Conservation (phyloP, 768 basidiomycete species). For the Lactarius sp. region DNA sequence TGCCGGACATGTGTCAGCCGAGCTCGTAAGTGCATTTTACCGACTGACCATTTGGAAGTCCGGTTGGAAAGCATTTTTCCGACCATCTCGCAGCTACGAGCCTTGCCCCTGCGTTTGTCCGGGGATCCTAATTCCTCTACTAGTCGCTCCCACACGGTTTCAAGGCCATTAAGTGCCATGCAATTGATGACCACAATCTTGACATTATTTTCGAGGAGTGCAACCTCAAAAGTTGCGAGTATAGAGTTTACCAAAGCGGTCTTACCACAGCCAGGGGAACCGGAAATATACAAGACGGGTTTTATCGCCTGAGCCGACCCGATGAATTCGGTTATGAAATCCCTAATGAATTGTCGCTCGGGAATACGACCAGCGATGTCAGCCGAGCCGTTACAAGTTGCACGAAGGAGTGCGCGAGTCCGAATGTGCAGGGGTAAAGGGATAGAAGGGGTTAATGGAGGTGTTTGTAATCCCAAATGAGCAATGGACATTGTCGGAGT, state of each 20-base stretch:
- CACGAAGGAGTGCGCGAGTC: conserved; percentile 63
- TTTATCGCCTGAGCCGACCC: conserved; percentile 30
- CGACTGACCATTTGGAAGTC: conserved; percentile 49
- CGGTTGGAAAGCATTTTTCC: conserved; percentile 41
- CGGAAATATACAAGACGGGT: conserved; percentile 79
- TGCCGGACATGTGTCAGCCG: conserved; percentile 31
- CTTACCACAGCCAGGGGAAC: conserved; percentile 90
- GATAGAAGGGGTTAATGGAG: conserved; percentile 54
- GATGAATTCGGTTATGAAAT: conserved; percentile 57
- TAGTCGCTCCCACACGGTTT: conserved; percentile 66
- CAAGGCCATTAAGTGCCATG: conserved; percentile 66
- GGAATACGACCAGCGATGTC: conserved; percentile 62
- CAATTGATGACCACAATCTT: conserved; percentile 66
- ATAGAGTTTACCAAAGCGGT: conserved; percentile 76
- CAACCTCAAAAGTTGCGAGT: conserved; percentile 39
- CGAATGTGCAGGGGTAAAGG: conserved; percentile 49
- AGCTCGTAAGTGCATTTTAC: conserved; percentile 16
- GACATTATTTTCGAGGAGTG: conserved; percentile 36
- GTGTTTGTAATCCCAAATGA: conserved; percentile 48
- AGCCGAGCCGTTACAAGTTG: conserved; percentile 55
- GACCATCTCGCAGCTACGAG: conserved; percentile 34
- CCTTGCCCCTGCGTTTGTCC: conserved; percentile 42
- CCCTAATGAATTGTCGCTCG: conserved; percentile 54
- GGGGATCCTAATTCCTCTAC: conserved; percentile 46
- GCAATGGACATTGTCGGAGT: conserved; percentile 45